phyloP scores from a whole-genome alignment of 805 yeast genomes.

The Wickerhamiella spandovensis region DNA sequence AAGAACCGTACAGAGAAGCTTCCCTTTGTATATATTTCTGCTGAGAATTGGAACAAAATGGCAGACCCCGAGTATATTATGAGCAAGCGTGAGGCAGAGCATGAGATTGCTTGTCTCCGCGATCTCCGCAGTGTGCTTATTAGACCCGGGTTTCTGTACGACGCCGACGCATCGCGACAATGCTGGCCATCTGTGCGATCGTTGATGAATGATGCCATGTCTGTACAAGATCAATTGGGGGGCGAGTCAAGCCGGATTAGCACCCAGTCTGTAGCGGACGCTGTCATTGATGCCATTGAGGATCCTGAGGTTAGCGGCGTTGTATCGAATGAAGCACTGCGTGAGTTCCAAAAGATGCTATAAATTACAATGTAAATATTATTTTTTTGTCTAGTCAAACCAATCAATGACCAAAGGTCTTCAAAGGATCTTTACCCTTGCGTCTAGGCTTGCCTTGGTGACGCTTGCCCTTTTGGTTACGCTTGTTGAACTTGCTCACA shows the following conservation, averaged over 20 bases:
- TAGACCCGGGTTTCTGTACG: conserved; percentile 80
- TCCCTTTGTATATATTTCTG: conserved; percentile 64
- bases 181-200: conserved; percentile 25
- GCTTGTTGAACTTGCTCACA: conserved; percentile 4
- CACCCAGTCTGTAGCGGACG: conserved; percentile 51
- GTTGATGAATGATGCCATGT: conserved; percentile 32
- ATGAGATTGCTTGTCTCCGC: conserved; percentile 29
- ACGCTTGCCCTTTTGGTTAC: conserved; percentile 3
- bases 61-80: conserved; percentile 58
- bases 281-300: conserved; percentile 40
- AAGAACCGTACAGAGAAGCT: not conserved
- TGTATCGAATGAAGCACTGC: conserved; percentile 37
- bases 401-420: conserved; percentile 9
- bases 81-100: conserved; percentile 70
- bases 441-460: conserved; percentile 1
- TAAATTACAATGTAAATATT: not conserved
- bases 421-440: conserved; percentile 16
- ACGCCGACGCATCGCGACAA: conserved; percentile 25
- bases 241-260: conserved; percentile 27
- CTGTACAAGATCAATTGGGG: conserved; percentile 33
- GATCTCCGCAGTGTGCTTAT: conserved; percentile 46
- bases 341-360: conserved; percentile 8
- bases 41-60: conserved; percentile 57
- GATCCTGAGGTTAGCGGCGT: conserved; percentile 43
- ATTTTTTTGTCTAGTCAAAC: too few relatives aligned